Conservation (phyloP, 2,329 filamentous ascomycete genomes). For the Monilinia vaccinii-corymbosi region DNA sequence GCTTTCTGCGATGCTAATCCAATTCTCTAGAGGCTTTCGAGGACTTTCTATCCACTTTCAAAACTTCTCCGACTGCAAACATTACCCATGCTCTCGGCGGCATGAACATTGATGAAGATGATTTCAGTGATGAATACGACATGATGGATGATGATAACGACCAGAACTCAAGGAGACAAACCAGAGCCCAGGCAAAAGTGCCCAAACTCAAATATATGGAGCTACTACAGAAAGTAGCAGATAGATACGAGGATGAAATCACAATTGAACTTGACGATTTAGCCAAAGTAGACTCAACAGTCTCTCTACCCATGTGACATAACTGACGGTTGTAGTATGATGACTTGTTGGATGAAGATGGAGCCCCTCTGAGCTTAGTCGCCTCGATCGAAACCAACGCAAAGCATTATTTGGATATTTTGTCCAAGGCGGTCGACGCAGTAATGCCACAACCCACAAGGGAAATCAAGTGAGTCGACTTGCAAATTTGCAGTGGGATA, state of each 20-base stretch:
- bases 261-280: conserved; percentile 86
- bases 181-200: conserved; percentile 40
- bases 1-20: background rate
- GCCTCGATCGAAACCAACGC: conserved; percentile 84
- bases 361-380: conserved; percentile 52
- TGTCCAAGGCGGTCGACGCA: conserved; percentile 81
- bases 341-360: conserved; percentile 54
- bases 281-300: conserved; percentile 43
- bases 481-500: background rate
- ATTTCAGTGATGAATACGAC: conserved; percentile 82
- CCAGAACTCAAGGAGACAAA: conserved; percentile 35
- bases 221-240: conserved; percentile 76
- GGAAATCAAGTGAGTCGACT: conserved; percentile 60
- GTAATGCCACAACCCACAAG: conserved; percentile 69
- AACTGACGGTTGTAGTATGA: conserved; percentile 50
- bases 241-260: conserved; percentile 68
- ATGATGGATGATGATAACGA: conserved; percentile 79
- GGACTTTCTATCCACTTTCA: conserved; percentile 81
- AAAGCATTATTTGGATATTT: conserved; percentile 87
- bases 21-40: conserved; percentile 61
- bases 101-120: conserved; percentile 80
- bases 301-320: conserved; percentile 32
- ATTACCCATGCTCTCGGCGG: conserved; percentile 75
- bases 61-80: conserved; percentile 62
- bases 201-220: conserved; percentile 82